phyloP scores from a whole-genome alignment of 306 rosid genomes.

The Malus fusca region DNA sequence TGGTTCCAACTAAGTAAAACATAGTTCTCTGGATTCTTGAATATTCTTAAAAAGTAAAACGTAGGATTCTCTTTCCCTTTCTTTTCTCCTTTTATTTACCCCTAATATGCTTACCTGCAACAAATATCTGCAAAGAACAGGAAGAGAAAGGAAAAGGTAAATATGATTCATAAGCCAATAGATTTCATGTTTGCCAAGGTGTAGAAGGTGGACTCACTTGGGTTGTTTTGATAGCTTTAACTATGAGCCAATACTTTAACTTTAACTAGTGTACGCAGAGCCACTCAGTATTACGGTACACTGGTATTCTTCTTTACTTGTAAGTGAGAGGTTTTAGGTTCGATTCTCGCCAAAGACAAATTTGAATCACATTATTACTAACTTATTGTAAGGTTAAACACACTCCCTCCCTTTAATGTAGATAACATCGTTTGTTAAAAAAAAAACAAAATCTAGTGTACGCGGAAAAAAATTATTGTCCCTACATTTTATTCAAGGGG shows the following conservation, averaged over 20 bases:
- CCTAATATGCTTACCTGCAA: neutral
- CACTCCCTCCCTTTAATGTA: no score
- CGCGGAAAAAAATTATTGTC: neutral
- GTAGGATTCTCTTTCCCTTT: neutral
- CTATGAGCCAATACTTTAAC: neutral
- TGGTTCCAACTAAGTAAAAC: neutral
- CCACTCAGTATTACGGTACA: no score
- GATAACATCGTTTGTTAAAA: no score
- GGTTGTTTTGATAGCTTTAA: neutral
- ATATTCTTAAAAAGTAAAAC: neutral
- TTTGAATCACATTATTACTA: no score
- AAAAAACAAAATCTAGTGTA: no score
- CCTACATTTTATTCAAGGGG: neutral
- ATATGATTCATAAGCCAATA: neutral
- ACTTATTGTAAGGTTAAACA: no score
- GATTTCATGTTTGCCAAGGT: neutral
- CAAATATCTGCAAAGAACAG: neutral
- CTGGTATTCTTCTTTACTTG: no score
- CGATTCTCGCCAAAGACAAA: no score
- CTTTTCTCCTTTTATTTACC: neutral
- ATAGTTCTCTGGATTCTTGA: neutral
- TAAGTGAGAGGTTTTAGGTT: no score
- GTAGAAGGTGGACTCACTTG: neutral
- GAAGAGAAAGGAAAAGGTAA: neutral
- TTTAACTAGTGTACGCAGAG: no score